phyloP scores from a whole-genome alignment of 2,329 filamentous ascomycete species.

The Ceratocystis cacaofunesta region DNA sequence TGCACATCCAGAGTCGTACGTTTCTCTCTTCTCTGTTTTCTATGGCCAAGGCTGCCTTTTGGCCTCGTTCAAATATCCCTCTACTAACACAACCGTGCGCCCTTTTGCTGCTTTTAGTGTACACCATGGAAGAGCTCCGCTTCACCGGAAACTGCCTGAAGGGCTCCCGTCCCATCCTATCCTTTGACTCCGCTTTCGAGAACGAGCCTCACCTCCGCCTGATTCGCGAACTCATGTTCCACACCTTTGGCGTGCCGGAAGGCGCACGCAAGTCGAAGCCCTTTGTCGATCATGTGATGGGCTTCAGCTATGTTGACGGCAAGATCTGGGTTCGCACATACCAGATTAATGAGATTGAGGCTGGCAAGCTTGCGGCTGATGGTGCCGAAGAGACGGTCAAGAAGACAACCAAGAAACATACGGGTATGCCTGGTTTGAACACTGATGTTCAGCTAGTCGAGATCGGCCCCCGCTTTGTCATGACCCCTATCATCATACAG shows the following conservation, averaged over 20 bases:
- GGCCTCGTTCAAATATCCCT: neutral
- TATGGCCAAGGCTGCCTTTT: neutral
- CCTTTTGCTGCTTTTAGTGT: constrained; percentile 36
- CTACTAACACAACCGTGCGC: neutral
- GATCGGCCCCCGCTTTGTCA: constrained; percentile 82
- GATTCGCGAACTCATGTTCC: constrained; percentile 78
- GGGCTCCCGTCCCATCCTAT: constrained; percentile 77
- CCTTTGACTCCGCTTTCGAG: constrained; percentile 81
- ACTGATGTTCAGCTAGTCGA: constrained; percentile 76
- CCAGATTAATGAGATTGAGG: constrained; percentile 73
- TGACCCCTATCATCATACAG: constrained; percentile 88
- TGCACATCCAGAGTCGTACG: constrained; percentile 65
- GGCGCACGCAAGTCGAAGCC: constrained; percentile 82
- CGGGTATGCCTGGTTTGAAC: constrained; percentile 33
- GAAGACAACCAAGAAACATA: constrained; percentile 26
- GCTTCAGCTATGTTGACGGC: constrained; percentile 76
- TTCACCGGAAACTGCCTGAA: constrained; percentile 96
- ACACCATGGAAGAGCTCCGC: constrained; percentile 93
- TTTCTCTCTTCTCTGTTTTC: constrained; percentile 3
- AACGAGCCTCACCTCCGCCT: constrained; percentile 63
- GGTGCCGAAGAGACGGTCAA: constrained; percentile 26
- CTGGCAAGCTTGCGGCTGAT: constrained; percentile 26
- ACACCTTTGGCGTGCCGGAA: constrained; percentile 84
- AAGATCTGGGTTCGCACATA: constrained; percentile 96
- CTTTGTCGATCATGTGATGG: constrained; percentile 90